A percentile compares a stretch with the other conserved stretches of the same genome.
Evolutionary conservation across 176 grass and related monocot species (phyloP).

Genomic region (Rhynchospora breviuscula): DNA sequence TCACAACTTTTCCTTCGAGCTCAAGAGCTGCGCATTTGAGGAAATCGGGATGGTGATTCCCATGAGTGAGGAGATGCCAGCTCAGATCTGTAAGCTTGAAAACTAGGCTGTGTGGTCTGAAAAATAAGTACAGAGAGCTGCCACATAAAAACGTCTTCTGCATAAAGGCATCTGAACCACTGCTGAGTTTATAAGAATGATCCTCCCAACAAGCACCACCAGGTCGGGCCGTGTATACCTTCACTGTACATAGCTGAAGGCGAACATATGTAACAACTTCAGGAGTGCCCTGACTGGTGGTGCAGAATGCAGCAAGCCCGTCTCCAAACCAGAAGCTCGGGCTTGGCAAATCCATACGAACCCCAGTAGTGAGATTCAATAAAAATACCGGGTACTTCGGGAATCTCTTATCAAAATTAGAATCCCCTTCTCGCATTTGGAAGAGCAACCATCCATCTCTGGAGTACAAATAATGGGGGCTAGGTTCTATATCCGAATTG

Average conservation of each 20-base stretch:
- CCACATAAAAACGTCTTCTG: neutral
- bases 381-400: neutral
- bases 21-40: neutral
- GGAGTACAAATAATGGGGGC: too few relatives aligned
- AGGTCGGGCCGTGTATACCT: neutral
- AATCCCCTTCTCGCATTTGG: too few relatives aligned
- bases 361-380: neutral
- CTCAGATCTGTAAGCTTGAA: neutral
- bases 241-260: neutral
- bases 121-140: neutral
- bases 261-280: neutral
- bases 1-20: neutral
- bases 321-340: neutral
- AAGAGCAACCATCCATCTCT: too few relatives aligned
- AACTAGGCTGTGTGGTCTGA: neutral
- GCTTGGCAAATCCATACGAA: neutral
- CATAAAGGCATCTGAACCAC: neutral
- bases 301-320: neutral
- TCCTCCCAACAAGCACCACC: neutral
- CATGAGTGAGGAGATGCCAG: neutral
- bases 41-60: neutral
- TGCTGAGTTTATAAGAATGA: neutral
- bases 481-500: too few relatives aligned
- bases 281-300: neutral
- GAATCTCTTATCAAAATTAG: neutral